A percentile compares a stretch with the other conserved stretches of the same genome.
Conservation (phyloP, 768 basidiomycete genomes). For the Phaeotremella skinneri region DNA sequence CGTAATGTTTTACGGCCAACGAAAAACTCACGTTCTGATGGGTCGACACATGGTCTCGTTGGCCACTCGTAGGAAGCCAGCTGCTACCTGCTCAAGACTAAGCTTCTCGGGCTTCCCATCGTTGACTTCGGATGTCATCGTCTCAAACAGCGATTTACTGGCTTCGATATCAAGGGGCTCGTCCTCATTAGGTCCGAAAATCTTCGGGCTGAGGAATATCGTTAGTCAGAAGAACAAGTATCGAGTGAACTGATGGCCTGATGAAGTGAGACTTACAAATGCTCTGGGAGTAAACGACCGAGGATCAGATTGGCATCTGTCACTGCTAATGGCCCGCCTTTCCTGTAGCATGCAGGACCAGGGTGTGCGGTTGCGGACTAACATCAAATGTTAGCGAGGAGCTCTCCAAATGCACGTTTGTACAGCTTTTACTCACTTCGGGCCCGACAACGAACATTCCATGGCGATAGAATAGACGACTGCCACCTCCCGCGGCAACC, state of each 20-base stretch:
- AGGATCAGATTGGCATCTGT: slow-evolving; percentile 46
- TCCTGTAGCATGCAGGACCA: slow-evolving; percentile 67
- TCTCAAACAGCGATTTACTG: slow-evolving; percentile 65
- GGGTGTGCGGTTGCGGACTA: slow-evolving; percentile 89
- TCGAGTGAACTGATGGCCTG: background rate
- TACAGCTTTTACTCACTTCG: slow-evolving; percentile 51
- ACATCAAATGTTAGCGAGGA: background rate
- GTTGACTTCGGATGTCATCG: slow-evolving; percentile 69
- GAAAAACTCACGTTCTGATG: slow-evolving; percentile 10
- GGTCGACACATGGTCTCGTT: slow-evolving; percentile 85
- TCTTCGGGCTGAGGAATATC: slow-evolving; percentile 61
- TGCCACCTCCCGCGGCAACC: slow-evolving; percentile 76
- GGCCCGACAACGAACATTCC: slow-evolving; percentile 89
- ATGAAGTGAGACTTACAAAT: slow-evolving; percentile 44
- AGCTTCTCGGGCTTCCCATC: slow-evolving; percentile 59
- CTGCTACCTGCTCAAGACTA: slow-evolving; percentile 76
- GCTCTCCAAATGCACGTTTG: slow-evolving; percentile 30
- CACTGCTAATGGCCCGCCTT: slow-evolving; percentile 71
- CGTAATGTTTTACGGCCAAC: slow-evolving; percentile 55
- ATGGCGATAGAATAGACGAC: slow-evolving; percentile 80
- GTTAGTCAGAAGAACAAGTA: background rate
- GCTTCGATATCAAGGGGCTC: slow-evolving; percentile 78
- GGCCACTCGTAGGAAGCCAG: slow-evolving; percentile 92
- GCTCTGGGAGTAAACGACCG: slow-evolving; percentile 63
- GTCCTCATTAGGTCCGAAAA: slow-evolving; percentile 84